Conservation (phyloP, 108 stramenopile genomes). For the Nitzschia sp. region DNA sequence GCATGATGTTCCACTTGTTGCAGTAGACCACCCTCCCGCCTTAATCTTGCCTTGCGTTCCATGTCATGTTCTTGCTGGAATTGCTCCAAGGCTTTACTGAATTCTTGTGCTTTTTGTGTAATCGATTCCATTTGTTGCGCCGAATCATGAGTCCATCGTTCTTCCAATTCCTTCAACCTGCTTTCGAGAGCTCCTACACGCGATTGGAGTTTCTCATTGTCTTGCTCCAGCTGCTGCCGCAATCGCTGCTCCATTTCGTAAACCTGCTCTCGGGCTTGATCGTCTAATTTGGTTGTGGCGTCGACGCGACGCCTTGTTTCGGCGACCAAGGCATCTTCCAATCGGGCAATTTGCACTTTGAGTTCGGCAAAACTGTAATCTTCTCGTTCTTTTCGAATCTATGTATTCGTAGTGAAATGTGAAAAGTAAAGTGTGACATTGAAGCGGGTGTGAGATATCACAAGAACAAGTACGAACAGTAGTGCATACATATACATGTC, state of each 20-base stretch:
- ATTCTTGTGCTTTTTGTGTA: conserved; percentile 47
- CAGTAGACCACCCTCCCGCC: conserved; percentile 83
- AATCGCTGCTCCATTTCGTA: conserved; percentile 66
- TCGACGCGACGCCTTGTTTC: conserved; percentile 85
- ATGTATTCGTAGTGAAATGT: background rate
- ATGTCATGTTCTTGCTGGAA: conserved; percentile 72
- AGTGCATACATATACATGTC: background rate
- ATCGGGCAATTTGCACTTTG: conserved; percentile 60
- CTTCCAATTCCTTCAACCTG: conserved; percentile 60
- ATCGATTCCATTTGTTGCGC: conserved; percentile 48
- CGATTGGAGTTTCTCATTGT: conserved; percentile 44
- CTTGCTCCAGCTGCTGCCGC: conserved; percentile 50
- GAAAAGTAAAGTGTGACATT: background rate
- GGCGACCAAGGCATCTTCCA: conserved; percentile 70
- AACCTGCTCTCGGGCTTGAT: conserved; percentile 58
- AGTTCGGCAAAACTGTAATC: conserved; percentile 80
- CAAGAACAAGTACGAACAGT: conserved; percentile 1
- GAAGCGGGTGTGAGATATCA: background rate
- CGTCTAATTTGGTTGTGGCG: conserved; percentile 62
- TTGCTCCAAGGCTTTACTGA: conserved; percentile 47
- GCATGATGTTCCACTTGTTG: conserved; percentile 90
- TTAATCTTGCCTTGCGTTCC: conserved; percentile 77
- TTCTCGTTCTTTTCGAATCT: conserved; percentile 76
- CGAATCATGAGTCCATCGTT: conserved; percentile 57
- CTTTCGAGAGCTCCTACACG: conserved; percentile 52